Base-by-base conservation (phyloP, 352 stramenopile genomes). In the Globisporangium heterothallicum region DNA sequence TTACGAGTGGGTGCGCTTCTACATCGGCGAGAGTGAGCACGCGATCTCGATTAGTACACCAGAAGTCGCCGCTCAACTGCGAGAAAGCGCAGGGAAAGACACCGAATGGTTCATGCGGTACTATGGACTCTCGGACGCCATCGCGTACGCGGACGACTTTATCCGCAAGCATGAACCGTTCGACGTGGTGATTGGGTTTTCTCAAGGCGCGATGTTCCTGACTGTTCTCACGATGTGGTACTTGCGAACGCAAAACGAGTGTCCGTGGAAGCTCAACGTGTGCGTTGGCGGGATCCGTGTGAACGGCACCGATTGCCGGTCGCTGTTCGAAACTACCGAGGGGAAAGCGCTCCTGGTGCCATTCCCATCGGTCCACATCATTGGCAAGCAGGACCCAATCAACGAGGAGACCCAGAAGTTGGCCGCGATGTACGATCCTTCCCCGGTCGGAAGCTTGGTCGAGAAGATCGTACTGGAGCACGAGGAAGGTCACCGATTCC, bases 131-230 rank as follows among this genome's bases (percentile, higher is more conserved):
- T 73, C 87, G 6, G 52, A 54, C 6, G 59, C 59, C 7, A 43
- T 87, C 41, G 64, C 55, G 29, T 78, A 74, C 56, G 62, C 88
- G 45, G 58, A 85, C 46, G 52, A 64, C 6, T 53, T 76, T 49
- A 53, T 91, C 4, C 51, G 51, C 2, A 41, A 65, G 27, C 59
- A 83, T 26, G 72, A 74, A 0, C 68, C 77, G 0, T 71, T 85
- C 43, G 80, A 91, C 48, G 66, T 76, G n/a, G 62, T 82, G 14
- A 21, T 87, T 16, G 74, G 74, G 6, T 92, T 92, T 54, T 92
- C 78, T 0, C 80, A 92, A 32, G 78, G 80, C 6, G 74, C 61
- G 8, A 64, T 78, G 40, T 59, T 82, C 16, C 63, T 72, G 48
- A 75, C 70, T 6, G 54, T 66, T 27, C 48, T 84, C n/a, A 60